These are phyloP conservation scores for Pistacia atlantica DNA, from an alignment of 345 rosid genomes.

Conservation along the genomic window DNA sequence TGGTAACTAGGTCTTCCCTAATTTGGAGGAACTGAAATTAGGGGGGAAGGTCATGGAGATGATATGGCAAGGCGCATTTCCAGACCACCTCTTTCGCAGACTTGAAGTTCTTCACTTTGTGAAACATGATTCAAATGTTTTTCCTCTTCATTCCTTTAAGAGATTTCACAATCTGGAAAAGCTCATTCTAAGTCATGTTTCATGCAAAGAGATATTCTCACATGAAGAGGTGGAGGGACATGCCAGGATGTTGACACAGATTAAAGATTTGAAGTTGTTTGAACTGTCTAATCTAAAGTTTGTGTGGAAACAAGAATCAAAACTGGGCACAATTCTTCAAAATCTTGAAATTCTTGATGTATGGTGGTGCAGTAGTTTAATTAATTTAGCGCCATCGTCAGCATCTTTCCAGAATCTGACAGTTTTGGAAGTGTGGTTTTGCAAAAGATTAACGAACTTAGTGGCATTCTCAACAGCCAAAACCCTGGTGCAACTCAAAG, in stretches of 20 bases:
- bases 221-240: no score
- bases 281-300: no score
- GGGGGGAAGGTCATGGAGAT: not conserved
- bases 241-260: no score
- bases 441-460: not conserved
- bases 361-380: not conserved
- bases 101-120: not conserved
- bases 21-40: conserved; percentile 24
- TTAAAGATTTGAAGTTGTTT: no score
- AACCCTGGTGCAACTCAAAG: not conserved
- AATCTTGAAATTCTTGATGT: not conserved
- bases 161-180: no score
- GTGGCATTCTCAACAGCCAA: not conserved
- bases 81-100: not conserved
- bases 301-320: not conserved
- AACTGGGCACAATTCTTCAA: no score
- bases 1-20: not conserved
- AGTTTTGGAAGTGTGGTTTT: not conserved
- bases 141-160: no score
- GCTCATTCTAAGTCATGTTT: no score
- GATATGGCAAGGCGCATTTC: not conserved
- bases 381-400: not conserved
- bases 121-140: no score
- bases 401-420: not conserved
- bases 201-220: no score